Percentiles rank a stretch among this genome's conserved stretches.
These are phyloP conservation scores for Penium margaritaceum DNA, from an alignment of 139 green algal genomes.

Conservation along the genomic window DNA sequence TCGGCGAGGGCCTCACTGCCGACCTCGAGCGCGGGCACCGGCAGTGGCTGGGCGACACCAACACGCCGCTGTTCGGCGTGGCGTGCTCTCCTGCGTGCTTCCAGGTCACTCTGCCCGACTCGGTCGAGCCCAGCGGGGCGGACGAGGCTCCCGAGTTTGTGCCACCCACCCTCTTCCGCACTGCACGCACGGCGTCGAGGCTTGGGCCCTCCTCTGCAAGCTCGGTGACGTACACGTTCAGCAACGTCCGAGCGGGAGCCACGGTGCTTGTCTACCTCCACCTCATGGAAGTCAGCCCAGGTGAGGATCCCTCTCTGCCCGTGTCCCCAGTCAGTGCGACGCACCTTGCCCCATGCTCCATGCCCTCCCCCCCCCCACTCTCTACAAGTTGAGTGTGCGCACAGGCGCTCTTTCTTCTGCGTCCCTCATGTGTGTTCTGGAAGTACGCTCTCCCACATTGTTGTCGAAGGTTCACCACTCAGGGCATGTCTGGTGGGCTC, in stretches of 20 bases:
- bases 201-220: not conserved
- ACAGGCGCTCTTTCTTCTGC: no score
- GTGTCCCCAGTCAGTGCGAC: no score
- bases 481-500: no score
- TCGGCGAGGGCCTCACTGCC: not conserved
- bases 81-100: not conserved
- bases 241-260: no score
- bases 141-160: not conserved
- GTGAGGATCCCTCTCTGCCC: no score
- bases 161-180: not conserved
- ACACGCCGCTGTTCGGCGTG: not conserved
- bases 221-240: not conserved
- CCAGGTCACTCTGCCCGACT: not conserved
- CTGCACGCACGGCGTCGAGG: constrained; percentile 3
- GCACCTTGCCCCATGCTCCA: no score
- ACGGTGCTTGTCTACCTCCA: no score
- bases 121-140: not conserved
- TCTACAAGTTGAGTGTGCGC: no score
- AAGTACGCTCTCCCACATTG: no score
- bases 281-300: not conserved
- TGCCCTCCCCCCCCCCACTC: no score
- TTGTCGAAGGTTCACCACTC: no score
- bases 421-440: no score
- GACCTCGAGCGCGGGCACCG: not conserved
- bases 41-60: not conserved